Evolutionary conservation across 2,329 filamentous ascomycete species (phyloP), one percentile per base, ranked within the genome.

Genomic region (Chaetomium strumarium): DNA sequence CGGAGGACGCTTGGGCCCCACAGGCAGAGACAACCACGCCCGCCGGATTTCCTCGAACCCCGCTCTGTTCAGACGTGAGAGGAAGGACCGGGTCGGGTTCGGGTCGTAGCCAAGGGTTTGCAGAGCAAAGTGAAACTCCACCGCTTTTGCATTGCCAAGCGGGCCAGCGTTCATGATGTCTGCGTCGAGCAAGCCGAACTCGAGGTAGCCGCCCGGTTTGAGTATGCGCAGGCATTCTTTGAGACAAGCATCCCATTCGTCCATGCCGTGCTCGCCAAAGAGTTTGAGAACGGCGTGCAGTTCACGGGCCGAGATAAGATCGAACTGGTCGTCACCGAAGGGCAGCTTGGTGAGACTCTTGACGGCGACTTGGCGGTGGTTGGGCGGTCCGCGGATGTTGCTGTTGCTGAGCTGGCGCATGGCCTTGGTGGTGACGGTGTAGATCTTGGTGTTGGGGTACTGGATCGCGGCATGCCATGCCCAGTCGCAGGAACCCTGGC

Each of bases 71-170:
- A 99, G 77, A 44, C 91, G 83, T 16, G 78, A 73, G 2, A 96
- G 75, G 75, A 92, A 97, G 52, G 79, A 78, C 70, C 89, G 90
- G 13, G 90, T 93, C 0, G 92, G 88, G 48, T 76, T 76, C 2
- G 92, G 84, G 66, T 97, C 93, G 67, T 96, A 97, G 30, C 92
- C 92, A 3, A 92, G 81, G 0, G 88, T 92, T 70, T 87, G 88
- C 55, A 99, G 84, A 48, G 88, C 85, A 74, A 93, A 95, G 38
- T 87, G 86, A 65, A 99, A 97, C 69, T 97, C 91, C 50, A 95
- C 89, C 45, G 86, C 87, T 67, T 93, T 86, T 42, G 90, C 89
- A 52, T 89, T 83, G 34, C 85, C 89, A 17, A 85, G 76, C 0
- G 87, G 84, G 0, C 91, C 91, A 0, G 90, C 84, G 59, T 90